These are phyloP conservation scores for Tetragonia tetragonoides DNA, from an alignment of 148 eudicot species.

Conservation along the genomic window DNA sequence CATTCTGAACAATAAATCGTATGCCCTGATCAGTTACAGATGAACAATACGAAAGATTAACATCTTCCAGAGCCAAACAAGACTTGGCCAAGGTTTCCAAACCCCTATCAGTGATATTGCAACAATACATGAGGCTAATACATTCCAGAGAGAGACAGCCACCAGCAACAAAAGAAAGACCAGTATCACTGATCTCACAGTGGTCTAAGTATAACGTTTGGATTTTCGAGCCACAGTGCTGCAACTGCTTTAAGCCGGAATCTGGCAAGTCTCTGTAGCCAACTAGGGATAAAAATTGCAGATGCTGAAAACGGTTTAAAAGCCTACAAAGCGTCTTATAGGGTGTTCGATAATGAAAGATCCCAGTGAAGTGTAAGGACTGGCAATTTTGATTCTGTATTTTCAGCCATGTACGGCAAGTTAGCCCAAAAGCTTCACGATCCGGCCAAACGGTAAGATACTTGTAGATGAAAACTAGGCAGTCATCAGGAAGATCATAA, in stretches of 20 bases:
- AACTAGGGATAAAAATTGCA: constrained; percentile 48
- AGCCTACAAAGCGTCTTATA: constrained; percentile 28
- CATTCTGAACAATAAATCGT: constrained; percentile 38
- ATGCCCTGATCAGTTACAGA: constrained; percentile 53
- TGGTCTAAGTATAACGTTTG: constrained; percentile 47
- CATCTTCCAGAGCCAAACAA: constrained; percentile 42
- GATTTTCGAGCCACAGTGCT: constrained; percentile 41
- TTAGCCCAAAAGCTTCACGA: constrained; percentile 68
- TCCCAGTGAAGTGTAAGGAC: constrained; percentile 33
- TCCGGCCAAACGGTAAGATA: constrained; percentile 40
- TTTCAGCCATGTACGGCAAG: constrained; percentile 61
- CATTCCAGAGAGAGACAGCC: constrained; percentile 42
- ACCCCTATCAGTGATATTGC: constrained; percentile 52
- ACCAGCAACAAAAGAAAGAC: constrained; percentile 44
- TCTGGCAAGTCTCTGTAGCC: constrained; percentile 61
- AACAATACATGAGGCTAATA: constrained; percentile 54
- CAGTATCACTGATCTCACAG: constrained; percentile 52
- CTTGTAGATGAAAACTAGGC: constrained; percentile 49
- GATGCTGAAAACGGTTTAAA: constrained; percentile 45
- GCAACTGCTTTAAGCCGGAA: constrained; percentile 37
- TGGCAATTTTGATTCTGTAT: constrained; percentile 55
- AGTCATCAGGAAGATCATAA: constrained; percentile 67
- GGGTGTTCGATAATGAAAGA: constrained; percentile 25
- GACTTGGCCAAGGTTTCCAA: constrained; percentile 45
- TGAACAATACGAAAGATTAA: constrained; percentile 52